These are phyloP conservation scores for Mrakia blollopis DNA, from an alignment of 768 basidiomycete genomes.

Conservation along the genomic window DNA sequence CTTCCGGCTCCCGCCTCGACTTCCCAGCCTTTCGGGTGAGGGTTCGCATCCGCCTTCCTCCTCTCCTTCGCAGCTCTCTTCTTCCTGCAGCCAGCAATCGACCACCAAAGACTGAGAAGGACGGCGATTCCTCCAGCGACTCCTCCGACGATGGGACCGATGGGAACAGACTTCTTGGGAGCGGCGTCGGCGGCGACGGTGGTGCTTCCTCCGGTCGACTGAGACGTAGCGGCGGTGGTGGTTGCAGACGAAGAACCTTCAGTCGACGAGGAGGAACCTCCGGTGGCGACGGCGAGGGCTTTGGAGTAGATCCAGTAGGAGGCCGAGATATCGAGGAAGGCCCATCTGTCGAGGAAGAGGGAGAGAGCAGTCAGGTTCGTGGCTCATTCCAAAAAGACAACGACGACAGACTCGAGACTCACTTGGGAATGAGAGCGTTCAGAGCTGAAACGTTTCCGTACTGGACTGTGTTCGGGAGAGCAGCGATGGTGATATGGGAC, in stretches of 20 bases:
- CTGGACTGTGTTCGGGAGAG: background rate
- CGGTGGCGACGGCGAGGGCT: background rate
- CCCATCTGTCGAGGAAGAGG: background rate
- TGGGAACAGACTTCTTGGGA: background rate
- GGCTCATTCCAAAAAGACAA: background rate
- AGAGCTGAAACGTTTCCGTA: background rate
- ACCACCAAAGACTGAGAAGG: background rate
- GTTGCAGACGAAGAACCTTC: background rate
- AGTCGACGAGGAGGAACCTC: background rate
- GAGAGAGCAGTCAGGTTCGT: background rate
- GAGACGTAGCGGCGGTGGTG: background rate
- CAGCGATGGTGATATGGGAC: background rate
- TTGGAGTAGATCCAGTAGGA: slow-evolving; percentile 19
- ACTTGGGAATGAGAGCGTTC: background rate
- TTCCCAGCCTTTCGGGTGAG: background rate
- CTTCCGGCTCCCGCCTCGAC: background rate
- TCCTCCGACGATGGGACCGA: slow-evolving; percentile 8
- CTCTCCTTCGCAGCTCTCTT: background rate
- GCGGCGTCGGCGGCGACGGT: background rate
- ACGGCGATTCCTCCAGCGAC: background rate
- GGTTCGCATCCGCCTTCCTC: background rate
- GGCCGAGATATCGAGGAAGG: background rate
- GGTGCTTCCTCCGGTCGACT: background rate
- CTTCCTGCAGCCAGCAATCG: background rate
- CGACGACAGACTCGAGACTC: background rate